Evolutionary conservation across 1,284 basidiomycete genomes (phyloP).

Genomic region (Tremellales sp.): DNA sequence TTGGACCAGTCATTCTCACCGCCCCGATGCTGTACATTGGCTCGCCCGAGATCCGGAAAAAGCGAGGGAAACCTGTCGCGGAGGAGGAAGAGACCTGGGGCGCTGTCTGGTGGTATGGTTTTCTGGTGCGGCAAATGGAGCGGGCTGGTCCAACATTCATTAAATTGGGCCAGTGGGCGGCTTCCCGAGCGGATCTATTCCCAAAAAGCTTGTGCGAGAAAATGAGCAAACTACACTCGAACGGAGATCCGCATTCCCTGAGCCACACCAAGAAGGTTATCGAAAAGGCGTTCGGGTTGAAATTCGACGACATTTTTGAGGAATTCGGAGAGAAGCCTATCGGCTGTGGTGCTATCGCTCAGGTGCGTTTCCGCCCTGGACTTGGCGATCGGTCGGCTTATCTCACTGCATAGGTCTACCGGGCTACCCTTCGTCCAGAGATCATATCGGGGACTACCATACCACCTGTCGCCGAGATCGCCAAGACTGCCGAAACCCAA

Average conservation of each 20-base stretch:
- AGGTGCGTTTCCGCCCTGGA: slow-evolving; percentile 64
- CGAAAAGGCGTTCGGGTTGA: slow-evolving; percentile 73
- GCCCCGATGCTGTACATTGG: slow-evolving; percentile 84
- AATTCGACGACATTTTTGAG: slow-evolving; percentile 87
- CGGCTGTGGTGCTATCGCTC: slow-evolving; percentile 96
- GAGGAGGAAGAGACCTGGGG: slow-evolving; percentile 71
- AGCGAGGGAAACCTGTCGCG: slow-evolving; percentile 41
- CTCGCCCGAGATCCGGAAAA: slow-evolving; percentile 44
- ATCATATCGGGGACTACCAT: slow-evolving; percentile 59
- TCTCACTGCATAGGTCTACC: slow-evolving; percentile 62
- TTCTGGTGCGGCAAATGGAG: slow-evolving; percentile 87
- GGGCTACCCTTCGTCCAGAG: slow-evolving; percentile 75
- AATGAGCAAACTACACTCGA: slow-evolving; percentile 85
- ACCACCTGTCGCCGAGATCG: slow-evolving; percentile 17
- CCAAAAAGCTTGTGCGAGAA: slow-evolving; percentile 83
- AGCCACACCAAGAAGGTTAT: slow-evolving; percentile 77
- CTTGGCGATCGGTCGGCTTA: neutral
- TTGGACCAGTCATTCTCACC: slow-evolving; percentile 80
- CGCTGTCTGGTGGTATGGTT: slow-evolving; percentile 90
- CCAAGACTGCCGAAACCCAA: slow-evolving; percentile 44
- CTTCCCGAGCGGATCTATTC: slow-evolving; percentile 90
- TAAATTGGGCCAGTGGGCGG: slow-evolving; percentile 99
- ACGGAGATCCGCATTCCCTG: slow-evolving; percentile 77
- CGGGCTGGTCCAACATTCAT: slow-evolving; percentile 94
- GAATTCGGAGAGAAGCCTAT: slow-evolving; percentile 84